Base-by-base conservation (phyloP, 1,284 basidiomycete species). In the Mixia osmundae region DNA sequence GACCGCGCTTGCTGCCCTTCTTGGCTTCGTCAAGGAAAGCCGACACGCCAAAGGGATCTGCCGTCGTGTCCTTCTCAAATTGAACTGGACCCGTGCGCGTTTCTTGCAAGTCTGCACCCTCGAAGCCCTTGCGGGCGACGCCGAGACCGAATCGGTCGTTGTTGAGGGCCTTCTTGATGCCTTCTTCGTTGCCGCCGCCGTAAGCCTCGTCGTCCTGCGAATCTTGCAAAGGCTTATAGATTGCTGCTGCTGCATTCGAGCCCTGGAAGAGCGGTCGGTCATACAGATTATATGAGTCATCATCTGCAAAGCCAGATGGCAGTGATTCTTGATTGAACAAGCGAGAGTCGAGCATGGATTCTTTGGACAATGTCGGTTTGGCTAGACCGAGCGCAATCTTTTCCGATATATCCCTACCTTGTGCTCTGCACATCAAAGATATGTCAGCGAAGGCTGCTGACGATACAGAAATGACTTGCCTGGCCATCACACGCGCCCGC, bases 401-500 rank as follows among this genome's bases (percentile, higher is more conserved):
- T 59, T 99, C 91, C 0, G 89, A 95, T 33, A 99, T 94, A 54
- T 97, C 91, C 49, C 91, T 77, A 55, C 97, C 94, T 61, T 85
- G 85, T 54, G 94, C 79, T 40, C 62, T 61, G 43, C 11, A n/a
- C 3, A 36, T 2, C 20, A 22, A 20, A 25, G 5, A 10, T 14
- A 14, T 16, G 5, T 4, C 5, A 25, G 11, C 20, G 23, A 20
- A 30, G n/a, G 8, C 18, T 19, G 24, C 12, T n/a, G 18, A 10
- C n/a, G n/a, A n/a, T n/a, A n/a, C n/a, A n/a, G n/a, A n/a, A n/a
- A n/a, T n/a, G 11, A 55, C 59, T 37, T 44, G 60, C 59, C 76
- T 71, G 18, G 87, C 82, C 38, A 97, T 65, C 66, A 82, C 73
- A 62, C 91, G 91, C 18, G 91, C 85, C 5, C 91, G 70, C 55